phyloP scores from a whole-genome alignment of 2,329 filamentous ascomycete genomes.

The Emergomyces pasteurianus region DNA sequence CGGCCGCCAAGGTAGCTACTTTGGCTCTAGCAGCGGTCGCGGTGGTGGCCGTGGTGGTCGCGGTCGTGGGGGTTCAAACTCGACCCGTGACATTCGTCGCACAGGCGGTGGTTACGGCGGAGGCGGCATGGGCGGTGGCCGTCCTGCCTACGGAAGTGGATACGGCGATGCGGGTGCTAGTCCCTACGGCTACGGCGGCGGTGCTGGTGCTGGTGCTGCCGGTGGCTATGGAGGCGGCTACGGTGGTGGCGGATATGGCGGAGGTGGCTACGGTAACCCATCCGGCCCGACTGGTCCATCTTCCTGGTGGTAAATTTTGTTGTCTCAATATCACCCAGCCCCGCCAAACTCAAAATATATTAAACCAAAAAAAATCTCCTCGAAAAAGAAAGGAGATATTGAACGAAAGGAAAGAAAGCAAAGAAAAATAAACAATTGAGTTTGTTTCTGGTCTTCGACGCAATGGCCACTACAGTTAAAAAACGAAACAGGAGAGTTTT shows the following conservation, averaged over 20 bases:
- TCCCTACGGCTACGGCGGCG: slow-evolving; percentile 18
- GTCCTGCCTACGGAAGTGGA: slow-evolving; percentile 22
- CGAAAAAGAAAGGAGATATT: slow-evolving; percentile 6
- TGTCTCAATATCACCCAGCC: background rate
- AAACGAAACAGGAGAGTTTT: background rate
- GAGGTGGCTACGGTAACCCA: slow-evolving; percentile 34
- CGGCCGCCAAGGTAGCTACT: slow-evolving; percentile 80
- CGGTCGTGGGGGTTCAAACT: slow-evolving; percentile 44
- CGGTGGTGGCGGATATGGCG: background rate
- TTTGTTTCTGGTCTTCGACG: slow-evolving; percentile 27
- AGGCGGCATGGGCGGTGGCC: slow-evolving; percentile 21
- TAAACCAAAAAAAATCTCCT: slow-evolving; percentile 13
- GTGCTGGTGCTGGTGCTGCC: slow-evolving; percentile 16
- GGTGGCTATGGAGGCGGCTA: slow-evolving; percentile 25
- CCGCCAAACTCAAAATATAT: background rate
- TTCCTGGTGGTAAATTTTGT: slow-evolving; percentile 36
- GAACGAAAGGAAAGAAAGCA: background rate
- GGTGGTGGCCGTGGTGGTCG: slow-evolving; percentile 55
- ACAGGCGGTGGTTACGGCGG: slow-evolving; percentile 29
- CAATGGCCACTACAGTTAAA: slow-evolving; percentile 18
- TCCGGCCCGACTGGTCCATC: slow-evolving; percentile 39
- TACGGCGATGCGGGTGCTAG: slow-evolving; percentile 19
- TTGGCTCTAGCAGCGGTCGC: slow-evolving; percentile 58
- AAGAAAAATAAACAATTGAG: background rate
- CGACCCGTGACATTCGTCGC: slow-evolving; percentile 86